Evolutionary conservation across 2,329 filamentous ascomycete genomes (phyloP).

Genomic region (Lachnellula hyalina): DNA sequence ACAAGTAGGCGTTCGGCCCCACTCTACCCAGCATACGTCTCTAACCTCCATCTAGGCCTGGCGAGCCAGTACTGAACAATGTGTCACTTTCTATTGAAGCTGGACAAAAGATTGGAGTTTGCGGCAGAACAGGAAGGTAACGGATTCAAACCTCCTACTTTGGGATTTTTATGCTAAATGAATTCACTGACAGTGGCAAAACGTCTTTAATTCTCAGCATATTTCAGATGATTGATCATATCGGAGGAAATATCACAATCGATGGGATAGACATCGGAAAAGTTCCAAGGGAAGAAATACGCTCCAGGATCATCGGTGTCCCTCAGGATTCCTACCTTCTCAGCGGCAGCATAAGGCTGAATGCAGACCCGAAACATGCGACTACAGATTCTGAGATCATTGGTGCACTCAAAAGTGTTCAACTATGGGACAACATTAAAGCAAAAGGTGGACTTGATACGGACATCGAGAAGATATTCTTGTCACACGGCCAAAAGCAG

Average conservation of each 20-base stretch:
- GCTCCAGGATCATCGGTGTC: conserved; percentile 35
- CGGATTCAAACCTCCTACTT: background rate
- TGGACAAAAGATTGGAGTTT: conserved; percentile 46
- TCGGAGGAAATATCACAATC: conserved; percentile 37
- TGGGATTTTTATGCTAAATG: conserved; percentile 26
- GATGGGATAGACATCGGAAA: conserved; percentile 42
- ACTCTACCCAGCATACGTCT: background rate
- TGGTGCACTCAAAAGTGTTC: conserved; percentile 40
- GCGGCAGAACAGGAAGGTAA: conserved; percentile 32
- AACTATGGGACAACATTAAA: conserved; percentile 39
- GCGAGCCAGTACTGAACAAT: background rate
- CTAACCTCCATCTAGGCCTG: background rate
- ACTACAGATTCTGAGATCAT: conserved; percentile 37
- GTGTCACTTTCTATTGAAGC: conserved; percentile 33
- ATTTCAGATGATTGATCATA: conserved; percentile 44
- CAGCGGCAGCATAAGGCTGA: conserved; percentile 41
- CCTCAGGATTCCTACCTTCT: conserved; percentile 48
- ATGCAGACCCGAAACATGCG: conserved; percentile 39
- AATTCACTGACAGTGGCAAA: conserved; percentile 29
- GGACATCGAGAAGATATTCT: conserved; percentile 46
- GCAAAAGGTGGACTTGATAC: conserved; percentile 34
- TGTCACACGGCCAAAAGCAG: conserved; percentile 50
- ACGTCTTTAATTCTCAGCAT: conserved; percentile 41
- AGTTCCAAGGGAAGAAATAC: conserved; percentile 39
- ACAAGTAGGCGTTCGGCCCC: conserved; percentile 17